Conservation (phyloP, 306 rosid genomes). For the Quercus ilex region DNA sequence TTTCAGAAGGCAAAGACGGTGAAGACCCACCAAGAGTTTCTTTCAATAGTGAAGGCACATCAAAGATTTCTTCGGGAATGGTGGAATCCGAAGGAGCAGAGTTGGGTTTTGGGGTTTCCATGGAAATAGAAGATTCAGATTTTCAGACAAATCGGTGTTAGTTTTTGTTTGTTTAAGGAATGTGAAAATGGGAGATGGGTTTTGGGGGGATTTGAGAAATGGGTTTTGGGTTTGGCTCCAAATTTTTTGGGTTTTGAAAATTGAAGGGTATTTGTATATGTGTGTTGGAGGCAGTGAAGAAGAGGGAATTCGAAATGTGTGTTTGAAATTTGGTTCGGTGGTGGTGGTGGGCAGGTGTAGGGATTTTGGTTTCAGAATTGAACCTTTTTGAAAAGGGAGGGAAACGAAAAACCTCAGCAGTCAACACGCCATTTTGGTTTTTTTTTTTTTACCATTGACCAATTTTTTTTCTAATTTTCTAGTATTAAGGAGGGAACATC, state of each 20-base stretch:
- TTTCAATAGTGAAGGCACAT: not conserved
- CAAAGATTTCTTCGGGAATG: not conserved
- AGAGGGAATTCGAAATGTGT: slow-evolving; percentile 41
- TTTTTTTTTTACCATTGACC: not conserved
- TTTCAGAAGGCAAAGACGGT: not conserved
- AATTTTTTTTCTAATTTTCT: no score
- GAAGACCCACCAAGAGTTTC: slow-evolving; percentile 14
- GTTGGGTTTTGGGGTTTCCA: not conserved
- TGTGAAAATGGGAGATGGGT: not conserved
- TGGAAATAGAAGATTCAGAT: not conserved
- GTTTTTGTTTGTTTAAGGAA: not conserved
- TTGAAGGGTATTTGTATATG: slow-evolving; percentile 23
- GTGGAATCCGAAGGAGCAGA: not conserved
- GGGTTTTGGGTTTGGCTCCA: not conserved
- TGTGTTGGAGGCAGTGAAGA: not conserved
- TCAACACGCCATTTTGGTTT: not conserved
- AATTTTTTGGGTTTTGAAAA: slow-evolving; percentile 3
- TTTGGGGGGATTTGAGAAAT: not conserved
- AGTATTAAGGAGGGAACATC: no score
- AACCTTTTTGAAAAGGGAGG: slow-evolving; percentile 35
- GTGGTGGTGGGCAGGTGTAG: slow-evolving; percentile 4
- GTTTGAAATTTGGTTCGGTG: slow-evolving; percentile 3
- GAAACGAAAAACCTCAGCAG: slow-evolving; percentile 42
- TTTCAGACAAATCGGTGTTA: no score
- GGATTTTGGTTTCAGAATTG: not conserved